These are phyloP conservation scores for Rubia tinctorum DNA, from an alignment of 305 asterid genomes.

Conservation along the genomic window DNA sequence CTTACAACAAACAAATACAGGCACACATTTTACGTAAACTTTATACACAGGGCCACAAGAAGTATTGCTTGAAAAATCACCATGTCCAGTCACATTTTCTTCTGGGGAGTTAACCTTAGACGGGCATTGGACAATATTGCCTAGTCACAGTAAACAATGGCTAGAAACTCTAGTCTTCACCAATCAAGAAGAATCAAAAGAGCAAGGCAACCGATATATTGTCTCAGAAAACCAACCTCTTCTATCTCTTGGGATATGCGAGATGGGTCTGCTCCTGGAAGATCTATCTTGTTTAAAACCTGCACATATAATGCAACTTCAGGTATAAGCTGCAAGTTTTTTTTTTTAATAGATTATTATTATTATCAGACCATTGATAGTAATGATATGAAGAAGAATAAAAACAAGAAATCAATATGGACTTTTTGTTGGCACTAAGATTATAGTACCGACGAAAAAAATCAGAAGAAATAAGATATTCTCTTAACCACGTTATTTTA, in stretches of 20 bases:
- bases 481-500: background rate
- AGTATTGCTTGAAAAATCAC: background rate
- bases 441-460: background rate
- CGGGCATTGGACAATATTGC: background rate
- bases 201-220: background rate
- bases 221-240: conserved; percentile 65
- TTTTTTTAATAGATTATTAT: background rate
- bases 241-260: conserved; percentile 89
- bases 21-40: background rate
- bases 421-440: background rate
- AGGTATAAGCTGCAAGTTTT: background rate
- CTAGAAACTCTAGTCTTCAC: background rate
- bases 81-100: background rate
- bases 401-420: background rate
- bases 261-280: conserved; percentile 98
- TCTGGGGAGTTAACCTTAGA: background rate
- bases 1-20: too few relatives aligned
- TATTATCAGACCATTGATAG: background rate
- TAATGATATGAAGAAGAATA: background rate
- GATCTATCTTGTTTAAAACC: conserved; percentile 99
- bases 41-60: background rate
- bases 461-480: background rate
- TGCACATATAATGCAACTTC: conserved; percentile 33
- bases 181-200: conserved; percentile 6
- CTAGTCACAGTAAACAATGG: background rate